Evolutionary conservation across 1,139 yeast genomes (phyloP), one percentile per base, ranked within the genome.

Genomic region (Scheffersomyces titani): DNA sequence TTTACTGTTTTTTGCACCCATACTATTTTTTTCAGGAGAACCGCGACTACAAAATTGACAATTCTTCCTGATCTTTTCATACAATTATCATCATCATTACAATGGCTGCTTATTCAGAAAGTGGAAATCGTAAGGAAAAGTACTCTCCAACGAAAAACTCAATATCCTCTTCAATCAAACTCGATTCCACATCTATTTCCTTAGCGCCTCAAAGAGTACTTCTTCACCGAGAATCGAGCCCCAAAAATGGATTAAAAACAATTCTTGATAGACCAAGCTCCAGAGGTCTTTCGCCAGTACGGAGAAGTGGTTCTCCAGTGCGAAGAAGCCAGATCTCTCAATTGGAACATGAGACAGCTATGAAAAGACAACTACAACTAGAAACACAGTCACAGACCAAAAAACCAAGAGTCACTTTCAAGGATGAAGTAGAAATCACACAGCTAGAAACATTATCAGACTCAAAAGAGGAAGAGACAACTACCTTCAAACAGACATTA

Each of bases 301-400:
- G 75, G 59, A 67, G 73, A 56, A 74, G 78, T 53, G 81, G 81
- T 3, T 75, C 80, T 0, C 80, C 81, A 0, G 65, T 67, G 36
- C 62, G 80, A 50, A 63, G 81, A 49, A 68, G 65, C 53, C 65
- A 67, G 51, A 76, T 76, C 19, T 63, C 60, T 44, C 72, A 73
- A 53, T 63, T 74, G 44, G 81, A 75, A 57, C 59, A 58, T 50
- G 57, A 59, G 52, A 47, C 19, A 16, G 18, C 50, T 51, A 51
- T 58, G 54, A 44, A 57, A 13, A 30, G 40, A 30, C 40, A 30
- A 11, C 4, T 30, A 11, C 13, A 30, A 11, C 40, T 9, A 30
- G 40, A 30, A 7, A 4, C 40, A 7, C 40, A 30, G 40, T 11
- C 9, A 13, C 40, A 30, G 40, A 16, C 40, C 4, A 30, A 30